Conservation (phyloP, 805 yeast genomes). For the Hemisphaericaspora nanyangensis region DNA sequence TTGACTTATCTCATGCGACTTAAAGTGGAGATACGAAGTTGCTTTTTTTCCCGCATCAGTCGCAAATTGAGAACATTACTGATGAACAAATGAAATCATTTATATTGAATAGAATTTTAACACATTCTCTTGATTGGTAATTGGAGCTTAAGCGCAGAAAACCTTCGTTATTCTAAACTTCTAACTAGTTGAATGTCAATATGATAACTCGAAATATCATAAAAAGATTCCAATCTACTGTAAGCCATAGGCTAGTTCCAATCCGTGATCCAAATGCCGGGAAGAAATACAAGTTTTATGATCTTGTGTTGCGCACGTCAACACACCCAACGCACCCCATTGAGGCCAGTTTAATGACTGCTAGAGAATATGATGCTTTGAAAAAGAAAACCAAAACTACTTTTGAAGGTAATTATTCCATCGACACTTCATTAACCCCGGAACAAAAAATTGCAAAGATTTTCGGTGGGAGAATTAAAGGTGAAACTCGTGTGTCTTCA, state of each 20-base stretch:
- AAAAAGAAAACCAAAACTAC: constrained; percentile 19
- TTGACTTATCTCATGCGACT: too few species aligned
- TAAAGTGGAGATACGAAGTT: too few species aligned
- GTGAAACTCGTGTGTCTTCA: constrained; percentile 43
- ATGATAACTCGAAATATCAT: not conserved
- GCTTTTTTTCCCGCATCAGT: too few species aligned
- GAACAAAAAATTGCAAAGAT: constrained; percentile 47
- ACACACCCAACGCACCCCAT: constrained; percentile 29
- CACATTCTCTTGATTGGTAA: too few species aligned
- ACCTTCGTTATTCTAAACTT: not conserved
- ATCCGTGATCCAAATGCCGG: not conserved
- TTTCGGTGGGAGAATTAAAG: constrained; percentile 56
- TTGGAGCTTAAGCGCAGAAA: too few species aligned
- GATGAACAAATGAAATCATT: too few species aligned
- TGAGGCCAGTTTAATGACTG: constrained; percentile 25
- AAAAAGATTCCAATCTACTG: not conserved
- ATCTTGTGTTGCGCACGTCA: constrained; percentile 32
- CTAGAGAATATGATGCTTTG: constrained; percentile 15
- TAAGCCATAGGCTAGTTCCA: constrained; percentile 1
- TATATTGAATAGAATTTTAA: too few species aligned
- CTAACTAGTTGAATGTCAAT: not conserved
- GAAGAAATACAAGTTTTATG: constrained; percentile 29
- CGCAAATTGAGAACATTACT: too few species aligned
- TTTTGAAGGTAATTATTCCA: constrained; percentile 30
- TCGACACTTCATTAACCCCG: constrained; percentile 27